Evolutionary conservation across 73 alveolate genomes (phyloP).

Genomic region (Tetrahymena thermophila): DNA sequence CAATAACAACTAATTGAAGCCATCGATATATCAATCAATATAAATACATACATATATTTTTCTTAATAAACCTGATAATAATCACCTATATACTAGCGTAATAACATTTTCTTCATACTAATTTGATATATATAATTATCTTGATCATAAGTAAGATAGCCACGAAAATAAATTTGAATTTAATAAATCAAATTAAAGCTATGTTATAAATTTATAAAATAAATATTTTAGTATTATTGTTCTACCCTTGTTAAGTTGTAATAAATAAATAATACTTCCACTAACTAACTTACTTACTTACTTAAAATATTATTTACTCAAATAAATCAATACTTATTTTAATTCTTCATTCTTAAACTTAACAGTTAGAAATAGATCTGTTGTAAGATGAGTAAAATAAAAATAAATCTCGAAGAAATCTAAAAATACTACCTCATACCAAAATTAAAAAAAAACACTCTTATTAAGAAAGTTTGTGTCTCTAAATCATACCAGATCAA

Average conservation of each 20-base stretch:
- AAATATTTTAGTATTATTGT: not conserved
- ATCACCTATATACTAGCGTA: not conserved
- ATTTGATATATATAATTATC: not conserved
- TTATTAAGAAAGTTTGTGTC: not conserved
- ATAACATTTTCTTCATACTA: not conserved
- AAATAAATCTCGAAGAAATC: not conserved
- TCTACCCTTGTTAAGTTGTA: not conserved
- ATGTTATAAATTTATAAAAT: not conserved
- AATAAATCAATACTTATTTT: not conserved
- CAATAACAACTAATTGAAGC: not conserved
- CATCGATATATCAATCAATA: not conserved
- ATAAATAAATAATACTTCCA: not conserved
- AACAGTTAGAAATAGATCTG: constrained; percentile 1
- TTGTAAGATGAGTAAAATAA: not conserved
- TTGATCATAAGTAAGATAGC: not conserved
- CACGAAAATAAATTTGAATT: not conserved
- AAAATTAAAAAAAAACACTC: not conserved
- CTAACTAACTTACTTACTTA: not conserved
- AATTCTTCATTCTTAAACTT: not conserved
- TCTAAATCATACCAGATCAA: not conserved
- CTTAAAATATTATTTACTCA: not conserved
- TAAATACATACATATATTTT: not conserved
- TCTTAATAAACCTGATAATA: not conserved
- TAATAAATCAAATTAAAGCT: not conserved
- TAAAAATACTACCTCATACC: not conserved